Evolutionary conservation across 148 eudicot genomes (phyloP).

Genomic region (Bassia scoparia): DNA sequence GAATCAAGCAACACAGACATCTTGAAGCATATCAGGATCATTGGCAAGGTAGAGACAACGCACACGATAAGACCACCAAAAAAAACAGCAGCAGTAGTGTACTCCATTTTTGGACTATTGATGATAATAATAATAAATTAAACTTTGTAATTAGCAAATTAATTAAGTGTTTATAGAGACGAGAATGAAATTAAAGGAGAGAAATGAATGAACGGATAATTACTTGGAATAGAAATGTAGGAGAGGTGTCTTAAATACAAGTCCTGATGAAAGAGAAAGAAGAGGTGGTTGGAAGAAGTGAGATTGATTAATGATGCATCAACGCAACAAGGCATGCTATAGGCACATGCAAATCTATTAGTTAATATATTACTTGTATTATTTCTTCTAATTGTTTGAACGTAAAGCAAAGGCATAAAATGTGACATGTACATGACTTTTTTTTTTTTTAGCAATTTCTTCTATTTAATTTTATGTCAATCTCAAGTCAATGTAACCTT

Average conservation of each 20-base stretch:
- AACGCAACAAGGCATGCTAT: constrained; percentile 8
- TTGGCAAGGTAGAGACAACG: constrained; percentile 12
- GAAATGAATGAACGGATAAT: background rate
- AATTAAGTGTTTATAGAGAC: too few relatives aligned
- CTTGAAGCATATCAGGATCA: constrained; percentile 28
- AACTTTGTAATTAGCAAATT: too few relatives aligned
- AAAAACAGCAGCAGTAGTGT: background rate
- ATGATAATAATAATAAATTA: too few relatives aligned
- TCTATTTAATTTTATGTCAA: too few relatives aligned
- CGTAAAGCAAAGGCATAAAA: constrained; percentile 1
- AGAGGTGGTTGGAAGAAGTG: background rate
- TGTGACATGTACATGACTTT: background rate
- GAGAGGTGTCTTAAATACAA: background rate
- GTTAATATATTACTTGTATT: background rate
- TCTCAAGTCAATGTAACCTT: background rate
- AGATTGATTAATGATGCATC: constrained; percentile 16
- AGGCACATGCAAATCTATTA: background rate
- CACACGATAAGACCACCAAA: constrained; percentile 9
- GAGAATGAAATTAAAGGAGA: too few relatives aligned
- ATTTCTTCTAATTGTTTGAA: constrained; percentile 1
- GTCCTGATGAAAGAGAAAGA: background rate
- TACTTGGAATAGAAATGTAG: background rate
- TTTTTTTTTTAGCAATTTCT: background rate
- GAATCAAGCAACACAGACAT: constrained; percentile 29
- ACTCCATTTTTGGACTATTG: too few relatives aligned